These are phyloP conservation scores for Alloteropsis angusta DNA, from an alignment of 202 grass and related monocot genomes.

Conservation along the genomic window DNA sequence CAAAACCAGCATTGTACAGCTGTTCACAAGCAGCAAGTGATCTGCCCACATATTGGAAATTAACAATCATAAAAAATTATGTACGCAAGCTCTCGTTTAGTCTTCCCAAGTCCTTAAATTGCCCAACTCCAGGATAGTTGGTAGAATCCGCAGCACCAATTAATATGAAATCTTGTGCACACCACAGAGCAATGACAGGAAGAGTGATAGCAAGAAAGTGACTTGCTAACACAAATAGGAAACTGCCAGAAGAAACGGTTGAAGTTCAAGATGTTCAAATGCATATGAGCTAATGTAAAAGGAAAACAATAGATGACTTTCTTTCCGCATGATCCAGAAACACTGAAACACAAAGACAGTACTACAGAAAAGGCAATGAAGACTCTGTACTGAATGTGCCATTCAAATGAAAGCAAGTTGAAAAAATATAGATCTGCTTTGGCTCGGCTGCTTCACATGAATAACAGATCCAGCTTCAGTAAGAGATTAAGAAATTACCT, in stretches of 20 bases:
- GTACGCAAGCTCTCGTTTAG: background rate
- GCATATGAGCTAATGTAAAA: background rate
- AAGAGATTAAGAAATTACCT: constrained; percentile 41
- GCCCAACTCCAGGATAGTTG: background rate
- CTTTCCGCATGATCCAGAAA: background rate
- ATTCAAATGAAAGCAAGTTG: background rate
- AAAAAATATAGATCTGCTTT: background rate
- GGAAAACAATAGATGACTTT: background rate
- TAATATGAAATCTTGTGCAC: background rate
- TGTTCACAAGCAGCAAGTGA: constrained; percentile 85
- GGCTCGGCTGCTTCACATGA: background rate
- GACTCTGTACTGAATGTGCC: background rate
- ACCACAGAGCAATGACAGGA: background rate
- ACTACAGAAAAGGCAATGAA: background rate
- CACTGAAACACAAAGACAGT: background rate
- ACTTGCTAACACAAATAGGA: background rate
- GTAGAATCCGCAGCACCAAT: background rate
- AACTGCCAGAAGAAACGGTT: background rate
- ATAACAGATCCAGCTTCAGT: background rate
- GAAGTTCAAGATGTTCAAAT: background rate
- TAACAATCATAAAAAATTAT: background rate
- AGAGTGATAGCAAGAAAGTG: background rate
- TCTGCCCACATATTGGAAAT: constrained; percentile 32
- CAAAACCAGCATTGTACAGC: constrained; percentile 71
- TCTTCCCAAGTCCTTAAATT: background rate